These are phyloP conservation scores for Calonectria multiphialidica DNA, from an alignment of 2,329 filamentous ascomycete genomes.

Conservation along the genomic window DNA sequence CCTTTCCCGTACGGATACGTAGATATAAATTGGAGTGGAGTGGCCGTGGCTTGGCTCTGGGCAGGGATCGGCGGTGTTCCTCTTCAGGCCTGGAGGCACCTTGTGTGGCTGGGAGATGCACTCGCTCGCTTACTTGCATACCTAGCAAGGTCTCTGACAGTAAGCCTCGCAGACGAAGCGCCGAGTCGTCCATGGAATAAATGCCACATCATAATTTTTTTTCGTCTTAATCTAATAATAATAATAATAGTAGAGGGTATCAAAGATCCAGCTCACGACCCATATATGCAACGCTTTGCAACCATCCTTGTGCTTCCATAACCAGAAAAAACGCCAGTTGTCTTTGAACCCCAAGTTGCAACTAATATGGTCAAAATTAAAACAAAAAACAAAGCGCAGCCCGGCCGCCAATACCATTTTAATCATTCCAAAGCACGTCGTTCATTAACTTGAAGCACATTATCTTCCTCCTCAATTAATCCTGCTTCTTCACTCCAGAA, in stretches of 20 bases:
- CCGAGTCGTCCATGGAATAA: neutral
- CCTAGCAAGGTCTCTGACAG: neutral
- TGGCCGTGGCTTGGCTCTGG: conserved; percentile 8
- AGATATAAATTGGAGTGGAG: conserved; percentile 5
- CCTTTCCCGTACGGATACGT: conserved; percentile 7
- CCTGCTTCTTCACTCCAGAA: conserved; percentile 49
- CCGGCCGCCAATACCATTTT: conserved; percentile 22
- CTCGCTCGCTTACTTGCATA: conserved; percentile 10
- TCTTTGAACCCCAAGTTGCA: neutral
- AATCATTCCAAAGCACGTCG: conserved; percentile 33
- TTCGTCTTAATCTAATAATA: neutral
- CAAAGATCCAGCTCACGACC: conserved; percentile 17
- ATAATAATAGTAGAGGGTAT: conserved; percentile 22
- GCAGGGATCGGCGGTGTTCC: conserved; percentile 13
- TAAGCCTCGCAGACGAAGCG: neutral
- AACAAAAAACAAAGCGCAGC: neutral
- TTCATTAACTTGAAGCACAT: conserved; percentile 39
- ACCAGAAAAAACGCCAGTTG: conserved; percentile 13
- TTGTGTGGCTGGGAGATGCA: conserved; percentile 9
- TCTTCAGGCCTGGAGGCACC: neutral
- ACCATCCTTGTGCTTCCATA: conserved; percentile 2
- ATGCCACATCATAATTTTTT: neutral
- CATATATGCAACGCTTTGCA: conserved; percentile 2
- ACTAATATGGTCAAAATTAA: neutral
- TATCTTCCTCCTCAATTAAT: conserved; percentile 54